Conservation (phyloP, 306 rosid species). For the Erythrophleum fordii region DNA sequence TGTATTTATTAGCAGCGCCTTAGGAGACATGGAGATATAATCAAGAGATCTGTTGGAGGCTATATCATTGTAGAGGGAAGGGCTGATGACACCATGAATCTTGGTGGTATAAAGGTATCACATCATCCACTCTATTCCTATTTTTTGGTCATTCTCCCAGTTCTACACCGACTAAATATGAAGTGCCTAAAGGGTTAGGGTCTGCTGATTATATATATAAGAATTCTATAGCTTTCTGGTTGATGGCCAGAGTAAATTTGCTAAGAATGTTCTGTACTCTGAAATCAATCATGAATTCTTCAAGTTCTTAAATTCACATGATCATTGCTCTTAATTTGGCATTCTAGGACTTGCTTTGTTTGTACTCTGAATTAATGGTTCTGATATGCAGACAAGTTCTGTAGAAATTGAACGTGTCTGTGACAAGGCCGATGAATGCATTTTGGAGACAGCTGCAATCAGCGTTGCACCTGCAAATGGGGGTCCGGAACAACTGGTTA, state of each 20-base stretch:
- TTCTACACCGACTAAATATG: neutral
- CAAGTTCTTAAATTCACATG: neutral
- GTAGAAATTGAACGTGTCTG: constrained; percentile 79
- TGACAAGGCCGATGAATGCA: constrained; percentile 66
- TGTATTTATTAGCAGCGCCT: constrained; percentile 56
- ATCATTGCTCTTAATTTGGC: constrained; percentile 12
- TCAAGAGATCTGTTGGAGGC: constrained; percentile 74
- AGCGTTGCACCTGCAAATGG: constrained; percentile 60
- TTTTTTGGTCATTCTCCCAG: neutral
- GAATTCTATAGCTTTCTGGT: constrained; percentile 3
- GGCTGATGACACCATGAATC: constrained; percentile 97
- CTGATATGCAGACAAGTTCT: constrained; percentile 64
- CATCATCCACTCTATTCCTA: neutral
- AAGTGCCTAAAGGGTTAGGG: constrained; percentile 13
- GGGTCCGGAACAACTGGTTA: constrained; percentile 76
- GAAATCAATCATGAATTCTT: constrained; percentile 3
- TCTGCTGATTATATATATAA: neutral
- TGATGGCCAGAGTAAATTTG: neutral
- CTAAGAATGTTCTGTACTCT: neutral
- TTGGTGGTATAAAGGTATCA: constrained; percentile 91
- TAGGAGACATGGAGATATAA: constrained; percentile 88
- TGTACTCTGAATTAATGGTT: constrained; percentile 28
- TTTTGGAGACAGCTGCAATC: constrained; percentile 77
- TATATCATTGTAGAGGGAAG: constrained; percentile 76
- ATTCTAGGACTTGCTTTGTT: constrained; percentile 26